Conservation (phyloP, 1,139 yeast species). For the Nakaseomyces glabratus region DNA sequence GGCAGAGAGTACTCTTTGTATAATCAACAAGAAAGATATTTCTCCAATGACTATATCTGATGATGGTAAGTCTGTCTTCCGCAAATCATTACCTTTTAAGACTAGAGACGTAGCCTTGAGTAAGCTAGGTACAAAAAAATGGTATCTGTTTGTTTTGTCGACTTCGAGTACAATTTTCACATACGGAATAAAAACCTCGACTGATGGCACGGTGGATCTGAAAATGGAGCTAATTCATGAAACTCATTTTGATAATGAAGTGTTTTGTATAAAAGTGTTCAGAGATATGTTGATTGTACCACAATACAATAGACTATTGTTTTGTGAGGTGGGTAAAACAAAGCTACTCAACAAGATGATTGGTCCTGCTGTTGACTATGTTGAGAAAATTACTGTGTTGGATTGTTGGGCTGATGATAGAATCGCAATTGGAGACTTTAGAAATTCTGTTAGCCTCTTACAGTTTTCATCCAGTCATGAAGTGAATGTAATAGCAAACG, state of each 20-base stretch:
- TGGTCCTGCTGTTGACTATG: slow-evolving; percentile 3
- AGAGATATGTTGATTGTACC: slow-evolving; percentile 59
- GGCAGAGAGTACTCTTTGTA: too few species aligned
- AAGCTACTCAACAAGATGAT: slow-evolving; percentile 48
- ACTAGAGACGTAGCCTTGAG: too few species aligned
- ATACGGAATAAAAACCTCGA: too few species aligned
- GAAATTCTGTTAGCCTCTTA: slow-evolving; percentile 52
- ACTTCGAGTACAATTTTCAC: too few species aligned
- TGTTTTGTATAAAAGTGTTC: slow-evolving; percentile 46
- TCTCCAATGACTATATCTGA: too few species aligned
- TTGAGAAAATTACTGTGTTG: slow-evolving; percentile 41
- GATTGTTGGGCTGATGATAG: slow-evolving; percentile 46
- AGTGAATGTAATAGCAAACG: slow-evolving; percentile 63
- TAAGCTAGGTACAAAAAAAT: slow-evolving; percentile 17
- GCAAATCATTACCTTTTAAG: too few species aligned
- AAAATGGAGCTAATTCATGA: too few species aligned
- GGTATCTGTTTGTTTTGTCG: slow-evolving; percentile 1
- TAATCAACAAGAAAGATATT: too few species aligned
- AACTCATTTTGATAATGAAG: slow-evolving; percentile 47
- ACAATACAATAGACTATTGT: slow-evolving; percentile 42
- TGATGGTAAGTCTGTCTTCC: too few species aligned
- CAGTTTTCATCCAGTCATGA: slow-evolving; percentile 41
- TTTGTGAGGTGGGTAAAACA: slow-evolving; percentile 69
- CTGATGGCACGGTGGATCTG: too few species aligned
- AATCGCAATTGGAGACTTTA: slow-evolving; percentile 59